Evolutionary conservation across 352 stramenopile genomes (phyloP), one percentile per base, ranked within the genome.

Genomic region (Saprolegnia parasitica): DNA sequence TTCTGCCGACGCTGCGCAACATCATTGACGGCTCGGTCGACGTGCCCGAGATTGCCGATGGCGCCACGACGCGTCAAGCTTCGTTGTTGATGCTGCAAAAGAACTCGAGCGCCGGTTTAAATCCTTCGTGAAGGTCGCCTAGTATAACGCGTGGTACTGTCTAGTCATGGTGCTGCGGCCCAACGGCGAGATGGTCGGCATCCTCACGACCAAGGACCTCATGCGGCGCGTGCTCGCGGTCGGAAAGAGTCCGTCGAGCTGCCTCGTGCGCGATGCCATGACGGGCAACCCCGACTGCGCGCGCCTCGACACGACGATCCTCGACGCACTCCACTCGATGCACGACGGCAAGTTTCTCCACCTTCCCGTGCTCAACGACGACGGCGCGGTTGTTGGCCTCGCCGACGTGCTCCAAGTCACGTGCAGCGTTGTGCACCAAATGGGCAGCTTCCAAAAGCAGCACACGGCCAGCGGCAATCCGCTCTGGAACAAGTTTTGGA

Each of bases 161-260:
- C 50, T 77, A 60, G 88, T 98, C 45, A 86, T 99, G 55, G 90
- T 98, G 49, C 93, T 97, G 40, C 81, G 96, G 56, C 82, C 91
- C 62, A 76, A 83, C 26, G 76, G 76, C 18, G 74, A 87, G 29
- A 89, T 98, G 61, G 82, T 98, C 15, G 96, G 96, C 23, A 99
- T 99, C 73, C 97, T 99, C 71, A 98, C 95, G 18, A 96, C 97
- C 29, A 99, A 99, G 73, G 96, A 99, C 77, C 83, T 99, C 75
- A 97, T 99, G 93, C 95, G 86, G 29, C 84, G 96, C 56, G 96
- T 98, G 20, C 84, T 99, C 35, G 89, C 93, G 0, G 83, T 94
- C 55, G 90, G 93, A 15, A 65, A 98, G 1, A 81, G 94, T 40
- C 88, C 96, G 21, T 79, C 78, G 29, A 74, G 76, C 21, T 98